Evolutionary conservation across 768 basidiomycete genomes (phyloP).

Genomic region (Trametes villosa): DNA sequence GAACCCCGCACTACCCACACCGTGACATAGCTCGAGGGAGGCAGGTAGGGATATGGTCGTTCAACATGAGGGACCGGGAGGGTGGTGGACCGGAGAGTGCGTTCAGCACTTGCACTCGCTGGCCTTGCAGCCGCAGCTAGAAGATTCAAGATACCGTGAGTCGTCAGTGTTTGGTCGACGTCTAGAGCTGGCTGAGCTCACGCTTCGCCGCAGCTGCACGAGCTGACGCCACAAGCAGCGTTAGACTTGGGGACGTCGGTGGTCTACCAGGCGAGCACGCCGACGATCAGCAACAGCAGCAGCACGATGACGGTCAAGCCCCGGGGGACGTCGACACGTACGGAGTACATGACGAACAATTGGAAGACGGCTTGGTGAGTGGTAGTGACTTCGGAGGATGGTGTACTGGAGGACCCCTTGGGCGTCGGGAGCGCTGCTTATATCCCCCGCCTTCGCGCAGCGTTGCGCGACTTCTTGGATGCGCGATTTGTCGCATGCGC

Average conservation of each 20-base stretch:
- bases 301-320: background rate
- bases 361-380: constrained; percentile 2
- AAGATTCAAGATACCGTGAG: background rate
- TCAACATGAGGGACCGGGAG: background rate
- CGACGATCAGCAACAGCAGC: constrained; percentile 1
- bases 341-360: constrained; percentile 23
- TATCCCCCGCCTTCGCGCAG: constrained; percentile 16
- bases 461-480: background rate
- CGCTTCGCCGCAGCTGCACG: constrained; percentile 58
- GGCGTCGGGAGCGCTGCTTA: constrained; percentile 8
- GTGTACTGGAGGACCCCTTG: constrained; percentile 3
- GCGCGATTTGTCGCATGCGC: constrained; percentile 13
- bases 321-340: constrained; percentile 8
- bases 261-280: constrained; percentile 18
- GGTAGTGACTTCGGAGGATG: constrained; percentile 13
- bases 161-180: background rate
- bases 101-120: constrained; percentile 72
- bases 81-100: background rate
- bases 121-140: constrained; percentile 62
- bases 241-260: constrained; percentile 43
- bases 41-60: background rate
- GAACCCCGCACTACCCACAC: background rate
- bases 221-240: constrained; percentile 50
- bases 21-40: background rate
- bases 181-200: constrained; percentile 29